A percentile compares a stretch with the other conserved stretches of the same genome.
Conservation (phyloP, 2,329 filamentous ascomycete genomes). For the Chlorencoelia australis region DNA sequence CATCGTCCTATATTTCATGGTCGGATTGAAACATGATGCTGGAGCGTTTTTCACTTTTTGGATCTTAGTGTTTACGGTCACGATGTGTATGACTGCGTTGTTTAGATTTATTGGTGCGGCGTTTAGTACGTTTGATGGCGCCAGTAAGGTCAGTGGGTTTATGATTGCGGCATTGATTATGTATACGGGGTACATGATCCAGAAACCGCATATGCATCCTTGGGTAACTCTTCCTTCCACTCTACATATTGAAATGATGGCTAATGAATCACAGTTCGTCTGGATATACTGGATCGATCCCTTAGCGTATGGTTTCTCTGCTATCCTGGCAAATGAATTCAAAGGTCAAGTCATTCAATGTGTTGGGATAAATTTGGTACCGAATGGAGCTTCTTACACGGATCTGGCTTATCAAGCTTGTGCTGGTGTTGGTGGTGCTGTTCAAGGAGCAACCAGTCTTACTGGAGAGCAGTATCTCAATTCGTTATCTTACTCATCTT, state of each 20-base stretch:
- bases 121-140: conserved; percentile 48
- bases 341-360: conserved; percentile 44
- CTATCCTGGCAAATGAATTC: conserved; percentile 62
- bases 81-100: conserved; percentile 28
- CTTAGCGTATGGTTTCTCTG: conserved; percentile 60
- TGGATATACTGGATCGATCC: conserved; percentile 60
- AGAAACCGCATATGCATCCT: conserved; percentile 50
- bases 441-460: conserved; percentile 38
- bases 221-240: conserved; percentile 36
- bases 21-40: conserved; percentile 41
- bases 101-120: conserved; percentile 50
- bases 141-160: conserved; percentile 44
- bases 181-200: conserved; percentile 56
- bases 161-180: conserved; percentile 44
- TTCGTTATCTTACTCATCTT: conserved; percentile 42
- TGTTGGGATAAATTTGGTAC: conserved; percentile 39
- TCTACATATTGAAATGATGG: conserved; percentile 27
- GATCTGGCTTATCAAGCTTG: conserved; percentile 39
- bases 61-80: conserved; percentile 38
- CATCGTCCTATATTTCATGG: conserved; percentile 55
- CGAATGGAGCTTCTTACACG: conserved; percentile 38
- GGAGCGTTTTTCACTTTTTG: conserved; percentile 52
- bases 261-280: too few species aligned
- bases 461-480: conserved; percentile 47
- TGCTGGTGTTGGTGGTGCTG: conserved; percentile 47